Conservation (phyloP, 345 rosid species). For the Rhodomyrtus tomentosa region DNA sequence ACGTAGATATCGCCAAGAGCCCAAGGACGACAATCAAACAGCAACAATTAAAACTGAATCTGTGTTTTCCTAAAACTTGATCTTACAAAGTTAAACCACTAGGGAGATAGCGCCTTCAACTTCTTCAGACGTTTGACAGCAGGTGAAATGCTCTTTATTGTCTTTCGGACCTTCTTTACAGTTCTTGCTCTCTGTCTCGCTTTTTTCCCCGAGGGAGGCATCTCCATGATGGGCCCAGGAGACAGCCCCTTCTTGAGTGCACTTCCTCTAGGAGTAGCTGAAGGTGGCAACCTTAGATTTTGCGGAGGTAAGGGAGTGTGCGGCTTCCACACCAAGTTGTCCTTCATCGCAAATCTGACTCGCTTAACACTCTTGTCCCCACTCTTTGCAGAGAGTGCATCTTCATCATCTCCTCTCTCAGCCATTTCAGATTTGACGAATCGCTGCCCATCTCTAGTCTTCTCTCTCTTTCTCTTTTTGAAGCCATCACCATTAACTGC, state of each 20-base stretch:
- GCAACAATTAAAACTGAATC: not conserved
- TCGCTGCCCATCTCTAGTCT: slow-evolving; percentile 11
- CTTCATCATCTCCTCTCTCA: slow-evolving; percentile 26
- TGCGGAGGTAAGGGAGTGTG: slow-evolving; percentile 92
- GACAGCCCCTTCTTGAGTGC: slow-evolving; percentile 88
- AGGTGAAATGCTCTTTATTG: slow-evolving; percentile 27
- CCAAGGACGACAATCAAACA: not conserved
- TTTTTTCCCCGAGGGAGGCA: slow-evolving; percentile 37
- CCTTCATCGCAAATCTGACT: slow-evolving; percentile 84
- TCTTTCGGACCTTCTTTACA: slow-evolving; percentile 38
- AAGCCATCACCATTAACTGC: slow-evolving; percentile 15
- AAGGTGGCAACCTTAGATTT: slow-evolving; percentile 82
- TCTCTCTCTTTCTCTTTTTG: slow-evolving; percentile 56
- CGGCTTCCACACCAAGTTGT: slow-evolving; percentile 94
- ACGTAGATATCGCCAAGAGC: not conserved
- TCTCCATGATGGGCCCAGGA: slow-evolving; percentile 76
- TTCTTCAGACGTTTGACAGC: slow-evolving; percentile 42
- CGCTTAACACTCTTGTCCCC: slow-evolving; percentile 65
- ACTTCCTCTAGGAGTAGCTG: slow-evolving; percentile 95
- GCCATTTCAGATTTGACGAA: slow-evolving; percentile 13
- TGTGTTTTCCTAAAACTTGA: not conserved
- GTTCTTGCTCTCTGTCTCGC: slow-evolving; percentile 45
- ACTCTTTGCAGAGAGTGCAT: slow-evolving; percentile 22
- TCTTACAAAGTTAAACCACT: not conserved
- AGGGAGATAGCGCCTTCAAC: slow-evolving; percentile 26